Conservation (phyloP, 2,329 filamentous ascomycete species). For the Pseudogymnoascus sp. region DNA sequence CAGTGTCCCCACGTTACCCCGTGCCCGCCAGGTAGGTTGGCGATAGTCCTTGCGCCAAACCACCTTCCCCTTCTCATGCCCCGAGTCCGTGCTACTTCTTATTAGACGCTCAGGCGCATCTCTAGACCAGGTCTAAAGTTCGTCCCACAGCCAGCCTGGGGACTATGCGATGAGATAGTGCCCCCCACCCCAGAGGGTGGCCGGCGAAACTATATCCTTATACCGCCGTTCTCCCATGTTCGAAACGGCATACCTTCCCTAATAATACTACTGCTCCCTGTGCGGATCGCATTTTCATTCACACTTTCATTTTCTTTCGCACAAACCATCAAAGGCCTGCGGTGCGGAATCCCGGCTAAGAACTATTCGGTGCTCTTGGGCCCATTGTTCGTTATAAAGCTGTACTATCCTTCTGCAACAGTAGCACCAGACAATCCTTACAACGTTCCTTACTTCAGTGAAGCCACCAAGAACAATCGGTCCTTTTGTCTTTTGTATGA, state of each 20-base stretch:
- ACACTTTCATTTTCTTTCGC: background rate
- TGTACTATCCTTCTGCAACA: background rate
- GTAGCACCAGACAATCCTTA: background rate
- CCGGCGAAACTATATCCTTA: constrained; percentile 9
- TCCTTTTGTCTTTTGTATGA: background rate
- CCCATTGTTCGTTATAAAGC: constrained; percentile 2
- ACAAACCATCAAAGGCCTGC: background rate
- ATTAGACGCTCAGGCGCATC: background rate
- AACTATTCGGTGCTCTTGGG: background rate
- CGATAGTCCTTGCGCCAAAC: background rate
- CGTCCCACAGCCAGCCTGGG: background rate
- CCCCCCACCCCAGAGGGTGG: background rate
- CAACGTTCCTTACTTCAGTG: background rate
- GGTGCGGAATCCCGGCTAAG: background rate
- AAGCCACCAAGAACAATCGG: constrained; percentile 5
- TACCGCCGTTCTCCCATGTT: constrained; percentile 7
- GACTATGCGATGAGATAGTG: background rate
- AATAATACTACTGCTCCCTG: background rate
- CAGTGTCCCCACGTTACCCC: background rate
- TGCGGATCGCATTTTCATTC: background rate
- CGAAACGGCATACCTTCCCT: background rate
- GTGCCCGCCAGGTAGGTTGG: background rate
- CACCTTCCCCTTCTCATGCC: background rate
- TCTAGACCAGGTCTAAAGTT: constrained; percentile 3
- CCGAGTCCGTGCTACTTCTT: background rate